These are phyloP conservation scores for Hymenochaete sp. DNA, from an alignment of 1,284 basidiomycete genomes.

Conservation along the genomic window DNA sequence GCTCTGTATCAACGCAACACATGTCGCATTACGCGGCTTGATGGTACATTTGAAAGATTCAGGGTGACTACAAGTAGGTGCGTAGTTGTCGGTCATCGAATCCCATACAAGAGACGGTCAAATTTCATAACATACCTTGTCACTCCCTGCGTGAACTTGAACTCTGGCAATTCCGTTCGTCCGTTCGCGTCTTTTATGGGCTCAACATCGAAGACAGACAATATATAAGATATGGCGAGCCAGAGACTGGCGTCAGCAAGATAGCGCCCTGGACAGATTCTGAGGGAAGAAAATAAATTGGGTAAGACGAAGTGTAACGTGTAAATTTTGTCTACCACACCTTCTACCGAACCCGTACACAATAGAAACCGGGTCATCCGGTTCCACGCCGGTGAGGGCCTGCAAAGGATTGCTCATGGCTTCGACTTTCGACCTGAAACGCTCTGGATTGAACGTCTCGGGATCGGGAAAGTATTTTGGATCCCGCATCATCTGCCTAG, in stretches of 20 bases:
- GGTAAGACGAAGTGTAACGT: neutral
- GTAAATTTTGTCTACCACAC: constrained; percentile 28
- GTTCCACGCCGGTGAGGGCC: neutral
- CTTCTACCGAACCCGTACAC: constrained; percentile 16
- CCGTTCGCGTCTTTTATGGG: constrained; percentile 7
- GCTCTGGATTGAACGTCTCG: constrained; percentile 17
- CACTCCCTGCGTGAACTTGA: constrained; percentile 9
- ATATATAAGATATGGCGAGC: constrained; percentile 19
- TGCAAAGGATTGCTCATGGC: neutral
- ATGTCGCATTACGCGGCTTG: constrained; percentile 14
- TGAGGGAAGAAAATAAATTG: constrained; percentile 15
- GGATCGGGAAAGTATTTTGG: constrained; percentile 18
- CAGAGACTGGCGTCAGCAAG: constrained; percentile 18
- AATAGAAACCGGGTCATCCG: constrained; percentile 9
- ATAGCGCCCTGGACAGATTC: constrained; percentile 20
- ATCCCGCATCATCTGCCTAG: constrained; percentile 21
- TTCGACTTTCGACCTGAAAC: constrained; percentile 5
- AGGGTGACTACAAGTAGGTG: no score
- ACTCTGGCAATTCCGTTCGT: neutral
- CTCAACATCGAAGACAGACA: constrained; percentile 21
- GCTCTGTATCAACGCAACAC: no score
- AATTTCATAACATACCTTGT: constrained; percentile 7
- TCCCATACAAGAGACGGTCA: no score
- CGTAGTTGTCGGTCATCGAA: no score
- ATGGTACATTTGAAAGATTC: constrained; percentile 17